Evolutionary conservation across 2,329 filamentous ascomycete genomes (phyloP).

Genomic region (Fusarium pseudograminearum): DNA sequence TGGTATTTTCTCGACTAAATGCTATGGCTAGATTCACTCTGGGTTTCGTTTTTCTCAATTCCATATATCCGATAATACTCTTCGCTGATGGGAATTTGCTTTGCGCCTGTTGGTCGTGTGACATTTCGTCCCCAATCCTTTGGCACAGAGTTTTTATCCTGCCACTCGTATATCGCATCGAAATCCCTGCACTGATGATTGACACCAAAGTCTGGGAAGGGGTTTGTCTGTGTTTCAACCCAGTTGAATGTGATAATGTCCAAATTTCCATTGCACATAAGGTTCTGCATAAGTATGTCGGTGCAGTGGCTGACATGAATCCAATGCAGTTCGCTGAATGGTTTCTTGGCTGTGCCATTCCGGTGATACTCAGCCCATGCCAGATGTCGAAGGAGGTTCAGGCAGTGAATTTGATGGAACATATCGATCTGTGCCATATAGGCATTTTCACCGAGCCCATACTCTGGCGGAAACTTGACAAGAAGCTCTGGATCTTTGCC

Average conservation of each 20-base stretch:
- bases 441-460: constrained; percentile 9
- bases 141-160: constrained; percentile 16
- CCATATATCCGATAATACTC: constrained; percentile 20
- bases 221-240: constrained; percentile 16
- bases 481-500: constrained; percentile 20
- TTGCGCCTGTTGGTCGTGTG: neutral
- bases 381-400: constrained; percentile 8
- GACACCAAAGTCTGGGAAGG: constrained; percentile 17
- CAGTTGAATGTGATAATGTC: constrained; percentile 21
- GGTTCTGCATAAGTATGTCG: constrained; percentile 18
- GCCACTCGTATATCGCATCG: constrained; percentile 19
- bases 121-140: constrained; percentile 16
- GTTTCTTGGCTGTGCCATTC: constrained; percentile 13
- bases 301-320: constrained; percentile 17
- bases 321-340: constrained; percentile 14
- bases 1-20: neutral
- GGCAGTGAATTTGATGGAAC: constrained; percentile 22
- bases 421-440: constrained; percentile 21
- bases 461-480: constrained; percentile 14
- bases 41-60: neutral
- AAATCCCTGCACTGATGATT: constrained; percentile 17
- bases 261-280: constrained; percentile 10
- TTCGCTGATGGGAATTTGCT: constrained; percentile 13
- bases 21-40: neutral
- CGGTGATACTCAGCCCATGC: constrained; percentile 15